Conservation (phyloP, 2,329 filamentous ascomycete species). For the Penicillium sp. region DNA sequence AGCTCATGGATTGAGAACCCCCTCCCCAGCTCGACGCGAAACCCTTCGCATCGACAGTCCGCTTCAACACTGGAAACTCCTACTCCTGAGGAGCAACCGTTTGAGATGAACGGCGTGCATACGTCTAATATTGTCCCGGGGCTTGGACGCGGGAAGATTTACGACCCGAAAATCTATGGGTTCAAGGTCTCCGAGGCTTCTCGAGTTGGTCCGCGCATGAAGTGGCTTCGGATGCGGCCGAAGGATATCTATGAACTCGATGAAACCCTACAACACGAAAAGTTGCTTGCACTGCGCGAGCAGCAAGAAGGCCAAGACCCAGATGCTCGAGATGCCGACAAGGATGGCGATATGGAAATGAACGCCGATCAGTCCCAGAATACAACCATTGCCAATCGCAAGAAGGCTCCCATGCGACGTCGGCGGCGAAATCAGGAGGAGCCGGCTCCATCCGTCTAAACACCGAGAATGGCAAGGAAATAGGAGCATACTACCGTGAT, state of each 20-base stretch:
- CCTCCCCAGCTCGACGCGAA: constrained; percentile 25
- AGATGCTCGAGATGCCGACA: constrained; percentile 21
- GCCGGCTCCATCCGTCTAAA: constrained; percentile 25
- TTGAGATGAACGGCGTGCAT: constrained; percentile 74
- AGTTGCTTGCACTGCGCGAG: constrained; percentile 27
- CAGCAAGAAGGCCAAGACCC: constrained; percentile 9
- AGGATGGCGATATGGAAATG: constrained; percentile 39
- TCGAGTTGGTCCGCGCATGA: constrained; percentile 87
- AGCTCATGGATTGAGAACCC: constrained; percentile 56
- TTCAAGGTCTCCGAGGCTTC: constrained; percentile 91
- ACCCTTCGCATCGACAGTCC: constrained; percentile 18
- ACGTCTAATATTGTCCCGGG: constrained; percentile 83
- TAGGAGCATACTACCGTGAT: neutral
- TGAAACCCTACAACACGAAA: constrained; percentile 50
- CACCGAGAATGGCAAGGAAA: constrained; percentile 9
- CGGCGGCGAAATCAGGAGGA: constrained; percentile 24
- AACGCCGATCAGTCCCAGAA: constrained; percentile 30
- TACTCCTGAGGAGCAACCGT: constrained; percentile 44
- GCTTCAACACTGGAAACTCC: constrained; percentile 26
- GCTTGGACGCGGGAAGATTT: constrained; percentile 74
- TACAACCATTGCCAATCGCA: constrained; percentile 37
- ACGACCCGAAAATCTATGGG: constrained; percentile 93
- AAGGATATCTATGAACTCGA: constrained; percentile 75
- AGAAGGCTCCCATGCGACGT: constrained; percentile 41
- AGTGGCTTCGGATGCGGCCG: constrained; percentile 86